Evolutionary conservation across 768 basidiomycete species (phyloP), one percentile per base, ranked within the genome.

Genomic region (Auriculariales sp.): DNA sequence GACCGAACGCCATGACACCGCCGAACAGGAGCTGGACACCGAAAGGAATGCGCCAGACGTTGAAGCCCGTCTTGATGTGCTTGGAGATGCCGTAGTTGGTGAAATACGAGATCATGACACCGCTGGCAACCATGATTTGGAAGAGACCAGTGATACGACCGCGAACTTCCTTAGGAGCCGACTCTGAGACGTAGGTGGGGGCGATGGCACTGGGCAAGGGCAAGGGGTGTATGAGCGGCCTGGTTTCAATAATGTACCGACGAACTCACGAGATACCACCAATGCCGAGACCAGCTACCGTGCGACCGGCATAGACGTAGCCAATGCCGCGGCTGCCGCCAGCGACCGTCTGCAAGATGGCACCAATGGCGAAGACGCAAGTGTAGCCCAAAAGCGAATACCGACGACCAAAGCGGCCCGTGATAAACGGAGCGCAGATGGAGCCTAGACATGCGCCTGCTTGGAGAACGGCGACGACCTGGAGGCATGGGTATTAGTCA

Each of bases 401-500:
- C 56, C 72, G 73, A 12, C 88, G 74, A 2, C 88, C 89, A 39
- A 88, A 66, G 47, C 62, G 51, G 85, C 84, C 66, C 10, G 83
- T 83, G 35, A 83, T 58, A 0, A 81, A 81, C 1, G 82, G 81
- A 55, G 79, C 81, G 9, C 74, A 73, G 4, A 93, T 61, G 12
- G 88, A 85, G 51, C 89, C 90, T 58, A 91, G 91, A 72, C 91
- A 90, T 1, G 86, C 85, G 10, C 87, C 87, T 3, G 79, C 85
- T 60, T 91, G 89, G 9, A 92, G 71, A 3, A 91, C 84, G 3
- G 89, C 86, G 15, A 92, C 90, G 35, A 93, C 81, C 55, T 85
- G n/a, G n/a, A n/a, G n/a, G n/a, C n/a, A n/a, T n/a, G n/a, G n/a
- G n/a, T n/a, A n/a, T n/a, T n/a, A n/a, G n/a, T n/a, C n/a, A n/a